Conservation (phyloP, 2,329 filamentous ascomycete species). For the Ceratocystis variospora region DNA sequence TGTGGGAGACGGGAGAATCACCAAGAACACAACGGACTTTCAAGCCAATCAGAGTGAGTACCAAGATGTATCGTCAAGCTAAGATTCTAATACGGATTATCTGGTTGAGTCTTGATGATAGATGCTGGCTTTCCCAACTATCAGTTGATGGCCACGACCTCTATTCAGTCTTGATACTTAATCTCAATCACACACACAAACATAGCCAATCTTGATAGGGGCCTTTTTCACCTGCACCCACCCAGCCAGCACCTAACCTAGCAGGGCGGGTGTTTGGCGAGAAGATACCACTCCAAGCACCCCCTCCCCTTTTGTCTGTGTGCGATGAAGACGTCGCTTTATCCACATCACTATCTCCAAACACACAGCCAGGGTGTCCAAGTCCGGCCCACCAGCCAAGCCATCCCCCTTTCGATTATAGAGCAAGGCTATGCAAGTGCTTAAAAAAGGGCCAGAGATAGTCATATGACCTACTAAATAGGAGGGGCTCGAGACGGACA, state of each 20-base stretch:
- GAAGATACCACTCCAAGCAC: not conserved
- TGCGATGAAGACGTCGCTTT: not conserved
- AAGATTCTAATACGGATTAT: not conserved
- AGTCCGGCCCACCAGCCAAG: not conserved
- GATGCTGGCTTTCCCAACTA: not conserved
- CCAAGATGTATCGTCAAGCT: not conserved
- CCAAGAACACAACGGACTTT: not conserved
- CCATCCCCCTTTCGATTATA: not conserved
- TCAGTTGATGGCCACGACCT: not conserved
- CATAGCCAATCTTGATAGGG: not conserved
- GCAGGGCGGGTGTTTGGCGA: not conserved
- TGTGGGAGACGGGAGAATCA: not conserved
- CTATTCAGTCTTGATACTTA: not conserved
- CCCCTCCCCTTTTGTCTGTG: not conserved
- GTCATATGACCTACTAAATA: not conserved
- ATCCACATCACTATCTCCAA: not conserved
- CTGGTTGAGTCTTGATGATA: not conserved
- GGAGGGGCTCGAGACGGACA: not conserved
- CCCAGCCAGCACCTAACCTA: not conserved
- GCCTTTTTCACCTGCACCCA: not conserved
- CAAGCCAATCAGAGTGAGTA: not conserved
- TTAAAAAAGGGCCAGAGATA: not conserved
- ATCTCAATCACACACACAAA: not conserved
- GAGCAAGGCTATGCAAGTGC: not conserved
- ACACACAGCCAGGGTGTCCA: not conserved